A percentile compares a stretch with the other conserved stretches of the same genome.
Conservation (phyloP, 192 early-diverging fungal species). For the Entomortierella chlamydospora region DNA sequence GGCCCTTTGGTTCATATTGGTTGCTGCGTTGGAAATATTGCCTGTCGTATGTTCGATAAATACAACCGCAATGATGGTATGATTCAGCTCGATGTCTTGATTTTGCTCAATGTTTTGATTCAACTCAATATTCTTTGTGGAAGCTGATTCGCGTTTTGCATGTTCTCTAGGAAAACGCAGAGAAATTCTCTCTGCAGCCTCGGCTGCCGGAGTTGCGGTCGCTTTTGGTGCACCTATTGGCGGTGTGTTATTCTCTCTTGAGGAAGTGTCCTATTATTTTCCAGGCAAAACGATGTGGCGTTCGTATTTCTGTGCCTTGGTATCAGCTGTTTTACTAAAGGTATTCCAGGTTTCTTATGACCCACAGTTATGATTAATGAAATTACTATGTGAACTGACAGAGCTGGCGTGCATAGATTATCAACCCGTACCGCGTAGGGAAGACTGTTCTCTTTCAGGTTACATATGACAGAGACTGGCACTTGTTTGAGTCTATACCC, state of each 20-base stretch:
- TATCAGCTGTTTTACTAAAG: conserved; percentile 80
- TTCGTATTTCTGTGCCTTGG: conserved; percentile 93
- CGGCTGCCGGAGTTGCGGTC: conserved; percentile 93
- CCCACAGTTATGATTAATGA: too few relatives aligned
- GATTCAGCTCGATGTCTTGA: background rate
- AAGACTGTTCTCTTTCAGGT: conserved; percentile 92
- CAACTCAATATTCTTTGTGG: background rate
- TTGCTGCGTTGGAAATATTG: conserved; percentile 90
- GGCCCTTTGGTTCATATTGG: conserved; percentile 96
- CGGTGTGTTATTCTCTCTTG: conserved; percentile 93
- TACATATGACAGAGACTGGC: conserved; percentile 89
- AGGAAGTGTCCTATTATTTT: conserved; percentile 94
- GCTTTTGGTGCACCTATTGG: conserved; percentile 98
- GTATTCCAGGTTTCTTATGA: background rate
- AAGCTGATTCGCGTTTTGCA: background rate
- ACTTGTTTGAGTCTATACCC: conserved; percentile 89
- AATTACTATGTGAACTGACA: background rate
- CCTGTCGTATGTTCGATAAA: conserved; percentile 90
- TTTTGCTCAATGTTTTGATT: too few relatives aligned
- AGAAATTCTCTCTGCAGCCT: conserved; percentile 93
- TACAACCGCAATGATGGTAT: conserved; percentile 87
- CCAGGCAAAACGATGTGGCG: conserved; percentile 96
- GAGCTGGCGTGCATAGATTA: conserved; percentile 62
- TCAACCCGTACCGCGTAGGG: conserved; percentile 83
- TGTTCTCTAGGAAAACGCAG: conserved; percentile 75